Conservation (phyloP, 208 protist species). For the Lotmaria passim region DNA sequence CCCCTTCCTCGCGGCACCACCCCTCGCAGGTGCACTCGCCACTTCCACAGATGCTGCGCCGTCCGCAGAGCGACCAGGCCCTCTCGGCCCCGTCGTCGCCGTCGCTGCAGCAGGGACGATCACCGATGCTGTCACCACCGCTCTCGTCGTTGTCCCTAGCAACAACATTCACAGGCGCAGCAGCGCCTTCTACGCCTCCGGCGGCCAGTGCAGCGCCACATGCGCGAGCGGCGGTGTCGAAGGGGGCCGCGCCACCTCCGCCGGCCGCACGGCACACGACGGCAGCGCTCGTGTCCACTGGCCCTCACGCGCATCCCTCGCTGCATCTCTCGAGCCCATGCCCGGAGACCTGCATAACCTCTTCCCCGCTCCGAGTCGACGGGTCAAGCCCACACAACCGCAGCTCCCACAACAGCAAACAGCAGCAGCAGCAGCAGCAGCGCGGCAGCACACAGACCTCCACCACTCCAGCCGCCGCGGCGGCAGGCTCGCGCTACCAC, state of each 20-base stretch:
- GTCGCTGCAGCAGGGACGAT: neutral
- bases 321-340: constrained; percentile 7
- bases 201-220: neutral
- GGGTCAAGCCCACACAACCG: too few species aligned
- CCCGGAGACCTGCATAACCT: neutral
- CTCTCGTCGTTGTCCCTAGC: too few species aligned
- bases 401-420: too few species aligned
- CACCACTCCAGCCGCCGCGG: too few species aligned
- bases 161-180: neutral
- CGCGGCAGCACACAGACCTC: neutral
- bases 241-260: constrained; percentile 10
- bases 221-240: neutral
- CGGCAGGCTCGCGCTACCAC: neutral
- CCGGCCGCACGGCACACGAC: neutral
- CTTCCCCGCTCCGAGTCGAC: constrained; percentile 7
- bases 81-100: neutral
- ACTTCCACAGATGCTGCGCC: neutral
- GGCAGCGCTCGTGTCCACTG: neutral
- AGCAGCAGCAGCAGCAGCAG: neutral
- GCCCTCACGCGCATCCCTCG: neutral
- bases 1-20: too few species aligned
- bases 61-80: constrained; percentile 4
- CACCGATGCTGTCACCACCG: neutral
- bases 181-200: neutral
- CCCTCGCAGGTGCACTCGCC: too few species aligned